Percentiles rank a stretch among this genome's conserved stretches.
Evolutionary conservation across 2,329 filamentous ascomycete genomes (phyloP).

Genomic region (Aspergillus floridensis): DNA sequence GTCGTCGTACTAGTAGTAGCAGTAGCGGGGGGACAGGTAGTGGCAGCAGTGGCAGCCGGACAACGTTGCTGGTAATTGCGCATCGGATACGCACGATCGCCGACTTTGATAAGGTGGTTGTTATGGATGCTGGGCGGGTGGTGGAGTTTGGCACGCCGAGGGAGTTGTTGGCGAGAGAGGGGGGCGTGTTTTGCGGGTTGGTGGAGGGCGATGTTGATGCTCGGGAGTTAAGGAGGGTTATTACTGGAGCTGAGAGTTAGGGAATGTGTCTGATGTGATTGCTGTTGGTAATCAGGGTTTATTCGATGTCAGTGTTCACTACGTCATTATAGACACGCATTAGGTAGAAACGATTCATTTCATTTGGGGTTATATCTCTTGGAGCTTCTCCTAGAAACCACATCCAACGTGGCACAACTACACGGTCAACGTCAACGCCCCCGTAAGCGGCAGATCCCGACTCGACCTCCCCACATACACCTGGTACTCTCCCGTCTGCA

Average conservation of each 20-base stretch:
- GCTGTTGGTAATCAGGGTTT: too few species aligned
- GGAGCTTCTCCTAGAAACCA: too few species aligned
- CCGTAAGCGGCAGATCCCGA: conserved; percentile 21
- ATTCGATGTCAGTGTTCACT: too few species aligned
- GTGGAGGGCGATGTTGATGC: conserved; percentile 33
- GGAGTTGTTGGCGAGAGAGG: conserved; percentile 57
- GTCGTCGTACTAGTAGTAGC: too few species aligned
- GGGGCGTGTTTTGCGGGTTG: conserved; percentile 59
- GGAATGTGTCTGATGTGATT: too few species aligned
- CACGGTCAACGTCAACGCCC: conserved; percentile 2
- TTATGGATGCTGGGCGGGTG: conserved; percentile 64
- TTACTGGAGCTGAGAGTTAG: neutral
- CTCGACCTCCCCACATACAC: conserved; percentile 26
- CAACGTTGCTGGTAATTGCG: conserved; percentile 69
- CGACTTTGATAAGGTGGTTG: conserved; percentile 71
- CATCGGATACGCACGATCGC: conserved; percentile 72
- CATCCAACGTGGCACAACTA: too few species aligned
- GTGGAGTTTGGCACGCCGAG: conserved; percentile 66
- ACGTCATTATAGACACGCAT: too few species aligned
- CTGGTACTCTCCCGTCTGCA: conserved; percentile 15
- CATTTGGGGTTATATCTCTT: too few species aligned
- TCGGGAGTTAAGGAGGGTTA: neutral
- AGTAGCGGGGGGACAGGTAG: too few species aligned
- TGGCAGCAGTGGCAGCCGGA: conserved; percentile 40
- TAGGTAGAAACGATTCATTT: too few species aligned